phyloP scores from a whole-genome alignment of 495 filamentous ascomycete species.

The Ascodesmis nigricans region DNA sequence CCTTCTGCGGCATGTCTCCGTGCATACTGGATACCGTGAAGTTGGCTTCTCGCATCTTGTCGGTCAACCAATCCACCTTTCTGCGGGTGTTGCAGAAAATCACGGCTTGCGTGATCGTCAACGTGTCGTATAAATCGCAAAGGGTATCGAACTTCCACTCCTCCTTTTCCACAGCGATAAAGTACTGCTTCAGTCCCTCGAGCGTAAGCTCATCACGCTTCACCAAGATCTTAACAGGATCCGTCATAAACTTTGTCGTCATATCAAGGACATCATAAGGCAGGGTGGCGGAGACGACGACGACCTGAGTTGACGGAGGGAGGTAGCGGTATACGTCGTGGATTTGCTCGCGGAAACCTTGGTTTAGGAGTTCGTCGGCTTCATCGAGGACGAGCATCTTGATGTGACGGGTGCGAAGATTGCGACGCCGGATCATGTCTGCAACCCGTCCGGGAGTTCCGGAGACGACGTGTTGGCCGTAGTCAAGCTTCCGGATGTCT shows the following conservation, averaged over 20 bases:
- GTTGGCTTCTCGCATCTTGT: conserved; percentile 94
- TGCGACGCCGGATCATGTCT: conserved; percentile 95
- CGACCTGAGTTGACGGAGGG: conserved; percentile 87
- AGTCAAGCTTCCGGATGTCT: conserved; percentile 89
- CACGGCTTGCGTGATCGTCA: conserved; percentile 97
- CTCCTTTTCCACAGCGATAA: conserved; percentile 97
- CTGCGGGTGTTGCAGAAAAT: conserved; percentile 99
- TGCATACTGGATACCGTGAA: conserved; percentile 99
- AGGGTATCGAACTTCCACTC: conserved; percentile 99
- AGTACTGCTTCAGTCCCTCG: conserved; percentile 97
- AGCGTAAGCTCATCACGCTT: conserved; percentile 98
- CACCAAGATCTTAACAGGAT: conserved; percentile 94
- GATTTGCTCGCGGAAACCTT: conserved; percentile 96
- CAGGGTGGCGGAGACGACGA: conserved; percentile 89
- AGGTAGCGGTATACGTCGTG: conserved; percentile 98
- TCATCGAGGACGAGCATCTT: conserved; percentile 99
- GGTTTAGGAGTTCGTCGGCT: conserved; percentile 75
- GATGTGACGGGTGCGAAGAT: conserved; percentile 80
- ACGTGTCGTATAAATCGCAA: conserved; percentile 94
- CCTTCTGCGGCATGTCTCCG: conserved; percentile 95
- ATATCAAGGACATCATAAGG: conserved; percentile 97
- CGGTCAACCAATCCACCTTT: conserved; percentile 98
- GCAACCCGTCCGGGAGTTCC: conserved; percentile 90
- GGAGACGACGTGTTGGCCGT: conserved; percentile 90
- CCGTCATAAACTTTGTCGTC: conserved; percentile 99